phyloP scores from a whole-genome alignment of 2,329 filamentous ascomycete genomes.

The Cladorrhinum sp. region DNA sequence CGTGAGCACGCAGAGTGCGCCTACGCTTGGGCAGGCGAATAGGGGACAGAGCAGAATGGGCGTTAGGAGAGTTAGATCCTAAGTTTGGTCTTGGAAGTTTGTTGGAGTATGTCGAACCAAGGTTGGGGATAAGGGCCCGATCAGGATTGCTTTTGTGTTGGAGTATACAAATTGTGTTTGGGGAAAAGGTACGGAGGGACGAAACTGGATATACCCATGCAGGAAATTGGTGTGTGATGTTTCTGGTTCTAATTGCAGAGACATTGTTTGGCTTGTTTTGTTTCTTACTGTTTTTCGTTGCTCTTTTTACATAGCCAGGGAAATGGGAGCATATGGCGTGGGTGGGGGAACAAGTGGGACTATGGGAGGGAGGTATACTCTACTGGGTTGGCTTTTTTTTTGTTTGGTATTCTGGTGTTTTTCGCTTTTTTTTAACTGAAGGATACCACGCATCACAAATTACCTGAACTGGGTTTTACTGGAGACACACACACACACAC shows the following conservation, averaged over 20 bases:
- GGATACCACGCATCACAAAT: not conserved
- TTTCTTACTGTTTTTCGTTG: not conserved
- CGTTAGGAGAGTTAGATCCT: not conserved
- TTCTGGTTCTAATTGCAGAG: not conserved
- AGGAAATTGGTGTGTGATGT: not conserved
- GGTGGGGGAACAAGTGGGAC: no score
- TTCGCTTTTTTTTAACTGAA: not conserved
- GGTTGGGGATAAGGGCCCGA: no score
- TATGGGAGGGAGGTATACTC: no score
- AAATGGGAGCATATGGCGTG: not conserved
- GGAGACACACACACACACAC: no score
- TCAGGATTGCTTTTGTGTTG: no score
- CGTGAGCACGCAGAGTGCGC: slow-evolving; percentile 3
- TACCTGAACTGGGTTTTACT: not conserved
- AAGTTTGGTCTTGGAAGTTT: not conserved
- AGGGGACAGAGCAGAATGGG: slow-evolving; percentile 1
- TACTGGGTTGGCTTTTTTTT: not conserved
- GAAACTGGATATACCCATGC: not conserved
- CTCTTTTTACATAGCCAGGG: not conserved
- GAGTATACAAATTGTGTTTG: not conserved
- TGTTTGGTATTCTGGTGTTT: not conserved
- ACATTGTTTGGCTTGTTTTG: not conserved
- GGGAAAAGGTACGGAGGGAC: not conserved
- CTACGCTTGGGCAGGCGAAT: not conserved
- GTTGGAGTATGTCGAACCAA: no score